Evolutionary conservation across 2,329 filamentous ascomycete genomes (phyloP).

Genomic region (Knufia petricola): DNA sequence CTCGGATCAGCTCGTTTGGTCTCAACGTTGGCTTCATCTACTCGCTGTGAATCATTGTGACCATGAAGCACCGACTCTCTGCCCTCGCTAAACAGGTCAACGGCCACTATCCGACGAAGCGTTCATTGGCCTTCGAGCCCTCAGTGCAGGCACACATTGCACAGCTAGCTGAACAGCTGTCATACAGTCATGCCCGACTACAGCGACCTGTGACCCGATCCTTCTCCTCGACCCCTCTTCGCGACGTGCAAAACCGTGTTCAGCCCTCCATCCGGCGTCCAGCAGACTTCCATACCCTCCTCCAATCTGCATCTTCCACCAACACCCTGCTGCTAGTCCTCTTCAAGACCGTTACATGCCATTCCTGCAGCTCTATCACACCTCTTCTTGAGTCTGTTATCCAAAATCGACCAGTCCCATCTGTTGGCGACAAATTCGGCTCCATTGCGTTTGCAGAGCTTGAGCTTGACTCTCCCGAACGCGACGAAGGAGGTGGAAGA

Average conservation of each 20-base stretch:
- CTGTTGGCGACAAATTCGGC: constrained; percentile 15
- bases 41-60: too few relatives aligned
- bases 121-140: background rate
- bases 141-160: background rate
- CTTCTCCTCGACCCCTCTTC: constrained; percentile 14
- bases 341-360: constrained; percentile 20
- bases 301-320: constrained; percentile 19
- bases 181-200: background rate
- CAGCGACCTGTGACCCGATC: constrained; percentile 11
- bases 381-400: constrained; percentile 19
- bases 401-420: constrained; percentile 12
- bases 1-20: too few relatives aligned
- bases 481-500: constrained; percentile 15
- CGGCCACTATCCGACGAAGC: background rate
- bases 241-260: constrained; percentile 16
- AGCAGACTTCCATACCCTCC: constrained; percentile 19
- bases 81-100: background rate
- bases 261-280: constrained; percentile 18
- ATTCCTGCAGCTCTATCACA: constrained; percentile 20
- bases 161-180: background rate
- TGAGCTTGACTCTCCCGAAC: constrained; percentile 25
- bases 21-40: too few relatives aligned
- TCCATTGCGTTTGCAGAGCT: constrained; percentile 20
- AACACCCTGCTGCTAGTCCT: constrained; percentile 19
- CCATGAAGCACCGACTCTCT: constrained; percentile 5